A percentile compares a stretch with the other conserved stretches of the same genome.
Conservation (phyloP, 768 basidiomycete genomes). For the Kwoniella pini region DNA sequence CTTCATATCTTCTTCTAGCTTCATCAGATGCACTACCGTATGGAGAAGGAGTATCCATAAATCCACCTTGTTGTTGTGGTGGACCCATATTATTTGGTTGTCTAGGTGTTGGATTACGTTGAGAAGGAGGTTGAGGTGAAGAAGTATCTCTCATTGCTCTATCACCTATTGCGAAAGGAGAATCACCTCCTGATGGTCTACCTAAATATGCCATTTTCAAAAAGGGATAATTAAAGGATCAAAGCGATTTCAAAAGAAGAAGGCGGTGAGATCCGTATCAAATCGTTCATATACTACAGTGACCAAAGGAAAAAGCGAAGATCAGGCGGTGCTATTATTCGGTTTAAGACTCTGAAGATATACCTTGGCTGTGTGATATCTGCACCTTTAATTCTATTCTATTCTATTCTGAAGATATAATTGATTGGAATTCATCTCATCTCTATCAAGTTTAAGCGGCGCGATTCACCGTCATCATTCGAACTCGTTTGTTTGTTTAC, state of each 20-base stretch:
- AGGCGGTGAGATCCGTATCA: neutral
- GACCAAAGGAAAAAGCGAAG: too few species aligned
- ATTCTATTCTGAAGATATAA: too few species aligned
- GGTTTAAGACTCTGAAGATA: too few species aligned
- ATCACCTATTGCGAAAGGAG: conserved; percentile 49
- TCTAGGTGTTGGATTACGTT: conserved; percentile 43
- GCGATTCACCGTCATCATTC: too few species aligned
- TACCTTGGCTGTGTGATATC: too few species aligned
- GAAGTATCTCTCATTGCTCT: conserved; percentile 48
- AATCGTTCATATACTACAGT: too few species aligned
- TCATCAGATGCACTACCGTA: conserved; percentile 49
- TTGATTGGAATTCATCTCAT: too few species aligned
- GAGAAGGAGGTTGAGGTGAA: conserved; percentile 43
- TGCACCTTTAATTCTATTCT: too few species aligned
- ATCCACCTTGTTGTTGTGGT: conserved; percentile 21
- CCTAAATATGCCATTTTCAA: conserved; percentile 37
- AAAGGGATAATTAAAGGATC: neutral
- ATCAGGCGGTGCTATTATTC: too few species aligned
- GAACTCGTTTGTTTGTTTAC: too few species aligned
- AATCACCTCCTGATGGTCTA: conserved; percentile 39
- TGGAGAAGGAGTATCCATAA: conserved; percentile 38
- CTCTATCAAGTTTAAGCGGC: too few species aligned
- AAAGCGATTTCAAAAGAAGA: neutral
- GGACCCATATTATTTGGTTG: neutral
- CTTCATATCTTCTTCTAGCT: conserved; percentile 49